A percentile compares a stretch with the other conserved stretches of the same genome.
Conservation (phyloP, 148 eudicot genomes). For the Rhododendron ferrugineum region DNA sequence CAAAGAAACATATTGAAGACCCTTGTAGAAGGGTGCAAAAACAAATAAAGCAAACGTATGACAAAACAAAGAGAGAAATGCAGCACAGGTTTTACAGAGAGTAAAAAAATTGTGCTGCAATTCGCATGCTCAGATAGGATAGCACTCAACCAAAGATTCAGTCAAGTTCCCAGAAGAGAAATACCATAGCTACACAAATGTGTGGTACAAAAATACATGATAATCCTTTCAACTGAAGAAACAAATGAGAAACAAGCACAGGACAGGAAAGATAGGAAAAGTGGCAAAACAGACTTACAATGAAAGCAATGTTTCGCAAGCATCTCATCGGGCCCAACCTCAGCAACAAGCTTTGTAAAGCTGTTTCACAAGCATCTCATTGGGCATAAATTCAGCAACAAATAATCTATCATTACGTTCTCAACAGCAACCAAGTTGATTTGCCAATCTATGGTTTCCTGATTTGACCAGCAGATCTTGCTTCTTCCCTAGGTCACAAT, state of each 20-base stretch:
- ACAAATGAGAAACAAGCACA: background rate
- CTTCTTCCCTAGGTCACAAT: conserved; percentile 65
- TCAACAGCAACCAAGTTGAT: conserved; percentile 83
- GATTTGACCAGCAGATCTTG: conserved; percentile 83
- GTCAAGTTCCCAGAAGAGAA: no score
- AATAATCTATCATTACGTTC: conserved; percentile 85
- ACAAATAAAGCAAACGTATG: no score
- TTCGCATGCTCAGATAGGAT: no score
- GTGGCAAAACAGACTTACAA: conserved; percentile 46
- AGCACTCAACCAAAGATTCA: no score
- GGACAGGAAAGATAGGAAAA: background rate
- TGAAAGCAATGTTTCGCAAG: conserved; percentile 70
- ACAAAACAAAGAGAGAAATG: no score
- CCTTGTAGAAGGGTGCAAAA: no score
- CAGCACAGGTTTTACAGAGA: no score
- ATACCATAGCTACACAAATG: background rate
- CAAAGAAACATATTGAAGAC: no score
- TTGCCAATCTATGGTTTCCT: conserved; percentile 63
- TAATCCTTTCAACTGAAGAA: background rate
- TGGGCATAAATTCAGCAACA: conserved; percentile 90
- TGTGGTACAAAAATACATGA: background rate
- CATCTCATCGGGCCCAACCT: no score
- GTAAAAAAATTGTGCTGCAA: no score
- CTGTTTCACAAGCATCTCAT: conserved; percentile 59
- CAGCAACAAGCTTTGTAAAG: no score